Evolutionary conservation across 306 rosid genomes (phyloP).

Genomic region (Casuarina glauca): DNA sequence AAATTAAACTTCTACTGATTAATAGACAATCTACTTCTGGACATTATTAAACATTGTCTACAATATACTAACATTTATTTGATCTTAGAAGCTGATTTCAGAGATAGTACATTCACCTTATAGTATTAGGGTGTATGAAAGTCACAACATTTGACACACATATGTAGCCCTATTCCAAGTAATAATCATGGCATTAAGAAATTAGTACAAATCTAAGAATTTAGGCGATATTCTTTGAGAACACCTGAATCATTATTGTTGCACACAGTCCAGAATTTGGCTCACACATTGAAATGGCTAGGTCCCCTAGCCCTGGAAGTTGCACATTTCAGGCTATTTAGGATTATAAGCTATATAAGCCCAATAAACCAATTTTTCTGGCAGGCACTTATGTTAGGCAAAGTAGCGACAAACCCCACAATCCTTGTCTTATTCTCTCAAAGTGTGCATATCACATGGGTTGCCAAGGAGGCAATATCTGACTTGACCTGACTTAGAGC

Average conservation of each 20-base stretch:
- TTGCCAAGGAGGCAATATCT: not conserved
- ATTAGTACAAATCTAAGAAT: not conserved
- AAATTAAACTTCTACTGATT: not conserved
- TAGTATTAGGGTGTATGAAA: not conserved
- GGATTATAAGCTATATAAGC: not conserved
- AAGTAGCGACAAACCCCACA: not conserved
- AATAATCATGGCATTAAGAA: not conserved
- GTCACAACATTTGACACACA: not conserved
- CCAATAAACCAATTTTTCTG: not conserved
- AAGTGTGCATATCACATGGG: not conserved
- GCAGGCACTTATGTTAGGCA: not conserved
- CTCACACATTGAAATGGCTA: not conserved
- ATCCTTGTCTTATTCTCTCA: conserved; percentile 5
- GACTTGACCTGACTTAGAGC: not conserved
- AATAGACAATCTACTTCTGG: not conserved
- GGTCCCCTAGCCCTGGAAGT: not conserved
- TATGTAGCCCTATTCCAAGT: not conserved
- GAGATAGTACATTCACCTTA: not conserved
- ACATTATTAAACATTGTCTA: not conserved
- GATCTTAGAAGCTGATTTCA: not conserved
- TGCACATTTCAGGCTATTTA: not conserved
- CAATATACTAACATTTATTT: not conserved
- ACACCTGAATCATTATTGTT: not conserved
- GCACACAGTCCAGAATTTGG: not conserved
- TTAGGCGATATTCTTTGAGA: not conserved